phyloP scores from a whole-genome alignment of 192 early-diverging fungal genomes.

The Backusella circina region DNA sequence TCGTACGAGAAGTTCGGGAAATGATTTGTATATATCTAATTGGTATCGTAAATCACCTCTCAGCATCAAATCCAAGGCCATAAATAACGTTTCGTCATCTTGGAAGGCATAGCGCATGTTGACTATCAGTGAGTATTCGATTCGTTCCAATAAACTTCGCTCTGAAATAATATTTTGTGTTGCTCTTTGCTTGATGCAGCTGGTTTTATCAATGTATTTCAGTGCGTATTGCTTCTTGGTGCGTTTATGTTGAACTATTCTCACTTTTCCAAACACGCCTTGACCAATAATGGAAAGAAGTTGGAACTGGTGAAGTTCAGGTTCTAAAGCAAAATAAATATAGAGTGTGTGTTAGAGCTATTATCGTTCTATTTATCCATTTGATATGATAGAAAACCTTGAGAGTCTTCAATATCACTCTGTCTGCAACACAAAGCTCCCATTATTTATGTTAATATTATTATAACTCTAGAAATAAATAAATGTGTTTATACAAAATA shows the following conservation, averaged over 20 bases:
- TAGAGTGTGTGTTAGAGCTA: neutral
- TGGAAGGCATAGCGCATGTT: constrained; percentile 90
- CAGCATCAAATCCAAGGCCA: constrained; percentile 87
- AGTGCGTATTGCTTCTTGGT: constrained; percentile 70
- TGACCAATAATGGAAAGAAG: constrained; percentile 72
- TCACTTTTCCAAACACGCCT: constrained; percentile 88
- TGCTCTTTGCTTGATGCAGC: constrained; percentile 79
- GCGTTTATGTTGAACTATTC: constrained; percentile 75
- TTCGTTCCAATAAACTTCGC: constrained; percentile 69
- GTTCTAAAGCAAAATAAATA: neutral
- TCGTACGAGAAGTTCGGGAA: constrained; percentile 72
- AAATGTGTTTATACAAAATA: neutral
- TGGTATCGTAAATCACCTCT: constrained; percentile 86
- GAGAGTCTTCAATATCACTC: constrained; percentile 20
- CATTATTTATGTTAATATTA: constrained; percentile 8
- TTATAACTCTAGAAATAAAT: neutral
- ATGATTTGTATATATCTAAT: constrained; percentile 56
- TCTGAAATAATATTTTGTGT: constrained; percentile 83
- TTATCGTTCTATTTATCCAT: neutral
- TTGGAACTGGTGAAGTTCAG: constrained; percentile 58
- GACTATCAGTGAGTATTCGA: constrained; percentile 64
- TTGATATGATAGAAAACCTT: constrained; percentile 6
- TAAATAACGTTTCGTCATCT: constrained; percentile 86
- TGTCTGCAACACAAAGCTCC: constrained; percentile 23
- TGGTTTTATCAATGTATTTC: constrained; percentile 85